Conservation (phyloP, 2,329 filamentous ascomycete genomes). For the Dactylellina cionopaga region DNA sequence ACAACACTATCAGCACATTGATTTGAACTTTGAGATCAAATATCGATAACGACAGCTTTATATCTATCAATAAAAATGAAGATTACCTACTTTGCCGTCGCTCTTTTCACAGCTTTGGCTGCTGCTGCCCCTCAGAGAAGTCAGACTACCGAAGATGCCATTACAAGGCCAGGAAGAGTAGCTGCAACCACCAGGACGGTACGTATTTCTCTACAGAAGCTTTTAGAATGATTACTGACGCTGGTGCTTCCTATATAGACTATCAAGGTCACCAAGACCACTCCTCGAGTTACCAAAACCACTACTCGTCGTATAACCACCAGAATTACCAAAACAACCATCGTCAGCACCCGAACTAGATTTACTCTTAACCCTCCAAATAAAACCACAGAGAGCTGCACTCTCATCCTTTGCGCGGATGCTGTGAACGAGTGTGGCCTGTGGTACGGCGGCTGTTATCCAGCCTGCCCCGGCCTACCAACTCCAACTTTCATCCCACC, state of each 20-base stretch:
- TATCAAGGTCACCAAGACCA: not conserved
- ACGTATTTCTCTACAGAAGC: not conserved
- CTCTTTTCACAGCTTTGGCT: conserved; percentile 27
- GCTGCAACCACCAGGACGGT: conserved; percentile 9
- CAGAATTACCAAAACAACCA: conserved; percentile 9
- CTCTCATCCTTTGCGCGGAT: conserved; percentile 22
- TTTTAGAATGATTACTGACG: not conserved
- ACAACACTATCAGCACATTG: not conserved
- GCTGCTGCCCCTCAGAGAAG: conserved; percentile 9
- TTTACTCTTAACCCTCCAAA: not conserved
- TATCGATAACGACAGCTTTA: not conserved
- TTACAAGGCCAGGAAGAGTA: not conserved
- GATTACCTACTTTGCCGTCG: conserved; percentile 6
- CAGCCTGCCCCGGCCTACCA: conserved; percentile 29
- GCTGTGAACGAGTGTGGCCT: conserved; percentile 35
- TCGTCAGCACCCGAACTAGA: not conserved
- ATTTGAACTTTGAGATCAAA: not conserved
- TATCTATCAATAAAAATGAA: conserved; percentile 29
- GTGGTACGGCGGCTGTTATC: conserved; percentile 39
- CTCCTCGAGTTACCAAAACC: not conserved
- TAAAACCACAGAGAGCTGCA: not conserved
- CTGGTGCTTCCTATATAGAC: no score
- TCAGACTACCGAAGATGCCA: not conserved
- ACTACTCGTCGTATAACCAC: not conserved
- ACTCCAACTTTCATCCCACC: conserved; percentile 28